These are phyloP conservation scores for Metschnikowia lochheadii DNA, from an alignment of 805 yeast species.

Conservation along the genomic window DNA sequence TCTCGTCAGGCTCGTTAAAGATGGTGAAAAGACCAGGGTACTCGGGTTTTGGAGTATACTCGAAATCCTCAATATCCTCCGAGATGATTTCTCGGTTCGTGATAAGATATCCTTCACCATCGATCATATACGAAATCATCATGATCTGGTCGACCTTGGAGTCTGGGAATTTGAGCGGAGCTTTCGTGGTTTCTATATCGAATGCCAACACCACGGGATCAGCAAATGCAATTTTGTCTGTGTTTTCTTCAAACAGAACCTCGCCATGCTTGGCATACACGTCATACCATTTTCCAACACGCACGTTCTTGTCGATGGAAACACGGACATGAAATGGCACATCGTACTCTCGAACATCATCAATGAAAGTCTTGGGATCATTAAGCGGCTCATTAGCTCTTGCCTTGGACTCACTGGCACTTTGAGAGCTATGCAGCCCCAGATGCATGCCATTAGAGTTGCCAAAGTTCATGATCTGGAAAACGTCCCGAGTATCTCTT, in stretches of 20 bases:
- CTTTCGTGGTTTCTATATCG: slow-evolving; percentile 96
- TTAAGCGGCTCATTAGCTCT: slow-evolving; percentile 15
- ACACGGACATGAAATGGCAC: slow-evolving; percentile 97
- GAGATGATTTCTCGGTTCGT: slow-evolving; percentile 93
- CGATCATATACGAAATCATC: slow-evolving; percentile 99
- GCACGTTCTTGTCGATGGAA: slow-evolving; percentile 78
- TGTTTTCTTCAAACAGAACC: slow-evolving; percentile 52
- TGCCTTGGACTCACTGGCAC: slow-evolving; percentile 1
- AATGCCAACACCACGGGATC: slow-evolving; percentile 96
- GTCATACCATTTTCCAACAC: slow-evolving; percentile 96
- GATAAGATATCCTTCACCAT: slow-evolving; percentile 91
- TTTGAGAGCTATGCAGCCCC: not conserved
- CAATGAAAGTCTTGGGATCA: slow-evolving; percentile 63
- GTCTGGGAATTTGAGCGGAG: slow-evolving; percentile 94
- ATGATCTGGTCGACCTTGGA: slow-evolving; percentile 84
- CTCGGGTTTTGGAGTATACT: slow-evolving; percentile 96
- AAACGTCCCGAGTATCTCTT: slow-evolving; percentile 62
- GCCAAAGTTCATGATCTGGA: slow-evolving; percentile 50
- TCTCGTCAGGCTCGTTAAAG: slow-evolving; percentile 86
- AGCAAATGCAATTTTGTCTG: slow-evolving; percentile 85
- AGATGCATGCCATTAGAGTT: slow-evolving; percentile 17
- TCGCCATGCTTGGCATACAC: slow-evolving; percentile 62
- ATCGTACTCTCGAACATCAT: slow-evolving; percentile 88
- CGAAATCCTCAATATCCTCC: slow-evolving; percentile 94
- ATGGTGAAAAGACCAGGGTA: slow-evolving; percentile 86